Evolutionary conservation across 768 basidiomycete genomes (phyloP).

Genomic region (Pleurotus cornucopiae): DNA sequence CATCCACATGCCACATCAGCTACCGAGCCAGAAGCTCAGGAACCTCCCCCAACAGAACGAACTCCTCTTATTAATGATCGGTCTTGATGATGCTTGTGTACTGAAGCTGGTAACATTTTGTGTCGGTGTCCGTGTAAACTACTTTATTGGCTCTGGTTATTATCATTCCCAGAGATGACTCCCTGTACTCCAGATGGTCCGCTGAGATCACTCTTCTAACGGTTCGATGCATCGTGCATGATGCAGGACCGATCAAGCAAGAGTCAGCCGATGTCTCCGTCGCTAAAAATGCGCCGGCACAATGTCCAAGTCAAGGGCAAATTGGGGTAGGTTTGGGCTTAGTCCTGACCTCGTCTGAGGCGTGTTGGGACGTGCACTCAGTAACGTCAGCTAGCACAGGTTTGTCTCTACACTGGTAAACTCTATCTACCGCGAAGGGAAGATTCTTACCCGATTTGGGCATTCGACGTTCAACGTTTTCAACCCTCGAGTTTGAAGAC

Average conservation of each 20-base stretch:
- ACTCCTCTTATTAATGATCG: slow-evolving; percentile 11
- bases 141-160: slow-evolving; percentile 3
- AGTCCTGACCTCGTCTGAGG: not conserved
- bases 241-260: too few species aligned
- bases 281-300: too few species aligned
- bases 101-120: not conserved
- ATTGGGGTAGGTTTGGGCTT: not conserved
- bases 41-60: slow-evolving; percentile 11
- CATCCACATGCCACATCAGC: slow-evolving; percentile 4
- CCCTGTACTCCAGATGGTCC: not conserved
- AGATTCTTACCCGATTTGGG: slow-evolving; percentile 16
- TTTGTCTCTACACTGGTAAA: not conserved
- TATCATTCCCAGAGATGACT: not conserved
- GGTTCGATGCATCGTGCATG: not conserved
- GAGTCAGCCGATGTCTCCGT: too few species aligned
- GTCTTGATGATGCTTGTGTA: not conserved
- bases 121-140: not conserved
- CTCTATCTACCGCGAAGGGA: slow-evolving; percentile 9
- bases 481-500: slow-evolving; percentile 17
- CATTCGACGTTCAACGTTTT: slow-evolving; percentile 10
- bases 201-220: not conserved
- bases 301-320: not conserved
- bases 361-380: not conserved
- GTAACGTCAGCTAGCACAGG: not conserved
- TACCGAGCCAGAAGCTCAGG: slow-evolving; percentile 8